Conservation (phyloP, 2,329 filamentous ascomycete genomes). For the Hypoxylon sp. region DNA sequence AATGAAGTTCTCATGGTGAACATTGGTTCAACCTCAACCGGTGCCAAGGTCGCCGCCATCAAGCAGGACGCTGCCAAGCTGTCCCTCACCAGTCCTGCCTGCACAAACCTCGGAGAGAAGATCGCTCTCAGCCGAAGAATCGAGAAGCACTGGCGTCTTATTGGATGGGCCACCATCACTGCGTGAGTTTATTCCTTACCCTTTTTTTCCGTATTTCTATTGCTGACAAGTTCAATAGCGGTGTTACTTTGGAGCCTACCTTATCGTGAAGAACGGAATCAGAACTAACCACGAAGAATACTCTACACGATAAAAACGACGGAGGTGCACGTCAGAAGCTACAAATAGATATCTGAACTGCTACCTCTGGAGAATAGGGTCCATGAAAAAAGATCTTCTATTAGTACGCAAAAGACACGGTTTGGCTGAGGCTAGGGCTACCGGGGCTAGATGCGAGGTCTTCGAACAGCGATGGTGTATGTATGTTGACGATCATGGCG, state of each 20-base stretch:
- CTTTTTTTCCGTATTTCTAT: conserved; percentile 6
- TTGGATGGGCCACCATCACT: conserved; percentile 45
- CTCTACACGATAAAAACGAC: conserved; percentile 6
- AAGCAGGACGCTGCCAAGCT: conserved; percentile 98
- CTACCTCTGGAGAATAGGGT: no score
- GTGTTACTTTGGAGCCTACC: conserved; percentile 63
- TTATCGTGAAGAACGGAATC: conserved; percentile 39
- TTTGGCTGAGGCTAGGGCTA: background rate
- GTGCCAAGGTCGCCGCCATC: conserved; percentile 95
- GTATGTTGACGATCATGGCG: conserved; percentile 20
- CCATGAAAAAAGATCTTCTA: no score
- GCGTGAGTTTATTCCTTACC: conserved; percentile 33
- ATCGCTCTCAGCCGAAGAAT: conserved; percentile 37
- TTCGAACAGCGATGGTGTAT: conserved; percentile 1
- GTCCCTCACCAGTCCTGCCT: conserved; percentile 89
- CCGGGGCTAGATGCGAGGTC: conserved; percentile 1
- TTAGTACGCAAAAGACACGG: conserved; percentile 10
- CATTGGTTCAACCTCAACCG: conserved; percentile 96
- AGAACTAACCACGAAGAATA: conserved; percentile 2
- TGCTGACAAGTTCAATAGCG: conserved; percentile 50
- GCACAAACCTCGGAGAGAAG: conserved; percentile 81
- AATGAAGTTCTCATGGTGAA: conserved; percentile 99
- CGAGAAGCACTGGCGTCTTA: conserved; percentile 46
- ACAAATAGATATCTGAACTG: conserved; percentile 5
- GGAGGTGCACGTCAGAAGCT: conserved; percentile 1